Percentiles rank a stretch among this genome's conserved stretches.
phyloP scores from a whole-genome alignment of 768 basidiomycete species.

The Lactarius psammicola region DNA sequence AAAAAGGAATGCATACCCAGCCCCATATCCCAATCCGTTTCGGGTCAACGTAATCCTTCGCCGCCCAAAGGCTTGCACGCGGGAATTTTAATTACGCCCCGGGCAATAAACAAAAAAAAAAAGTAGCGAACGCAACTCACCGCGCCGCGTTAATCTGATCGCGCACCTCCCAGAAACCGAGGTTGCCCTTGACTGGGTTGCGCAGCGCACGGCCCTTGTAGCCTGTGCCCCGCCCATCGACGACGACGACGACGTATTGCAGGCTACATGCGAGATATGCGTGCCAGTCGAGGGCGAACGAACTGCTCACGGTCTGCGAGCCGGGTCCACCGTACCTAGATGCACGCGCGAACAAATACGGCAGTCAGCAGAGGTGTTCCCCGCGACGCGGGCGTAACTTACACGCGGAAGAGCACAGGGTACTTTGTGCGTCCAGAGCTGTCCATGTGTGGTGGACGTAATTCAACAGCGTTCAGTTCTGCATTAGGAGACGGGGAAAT shows the following conservation, averaged over 20 bases:
- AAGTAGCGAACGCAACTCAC: conserved; percentile 42
- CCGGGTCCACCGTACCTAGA: conserved; percentile 85
- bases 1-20: conserved; percentile 62
- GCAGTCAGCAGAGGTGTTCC: background rate
- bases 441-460: conserved; percentile 91
- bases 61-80: conserved; percentile 68
- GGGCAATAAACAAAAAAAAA: conserved; percentile 22
- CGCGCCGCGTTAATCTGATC: conserved; percentile 90
- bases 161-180: conserved; percentile 84
- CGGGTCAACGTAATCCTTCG: conserved; percentile 84
- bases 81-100: conserved; percentile 5
- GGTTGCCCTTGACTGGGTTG: conserved; percentile 83
- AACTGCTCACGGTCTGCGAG: conserved; percentile 72
- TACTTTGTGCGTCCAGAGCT: conserved; percentile 94
- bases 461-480: conserved; percentile 90
- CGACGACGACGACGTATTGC: conserved; percentile 81
- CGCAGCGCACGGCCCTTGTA: conserved; percentile 81
- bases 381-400: conserved; percentile 16
- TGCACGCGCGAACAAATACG: conserved; percentile 14
- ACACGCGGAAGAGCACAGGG: conserved; percentile 90
- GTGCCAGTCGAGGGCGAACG: conserved; percentile 78
- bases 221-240: conserved; percentile 95
- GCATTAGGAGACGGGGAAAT: conserved; percentile 12
- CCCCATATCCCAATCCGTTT: conserved; percentile 95
- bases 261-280: conserved; percentile 78